phyloP scores from a whole-genome alignment of 1,284 basidiomycete species.

The Cutaneotrichosporon cutaneum region DNA sequence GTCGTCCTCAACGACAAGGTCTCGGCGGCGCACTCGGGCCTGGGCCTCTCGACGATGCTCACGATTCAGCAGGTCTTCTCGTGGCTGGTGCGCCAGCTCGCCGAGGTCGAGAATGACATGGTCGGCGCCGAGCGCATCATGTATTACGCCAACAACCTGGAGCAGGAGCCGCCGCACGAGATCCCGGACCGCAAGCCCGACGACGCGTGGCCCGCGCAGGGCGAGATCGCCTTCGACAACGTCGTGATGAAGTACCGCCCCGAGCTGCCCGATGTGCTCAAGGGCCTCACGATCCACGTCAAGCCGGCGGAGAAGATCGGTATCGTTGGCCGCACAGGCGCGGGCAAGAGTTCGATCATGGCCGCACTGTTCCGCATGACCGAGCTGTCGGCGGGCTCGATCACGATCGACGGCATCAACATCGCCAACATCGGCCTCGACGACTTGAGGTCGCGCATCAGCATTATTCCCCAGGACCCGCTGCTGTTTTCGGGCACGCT shows the following conservation, averaged over 20 bases:
- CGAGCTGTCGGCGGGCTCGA: conserved; percentile 53
- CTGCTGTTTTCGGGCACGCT: conserved; percentile 60
- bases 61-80: conserved; percentile 61
- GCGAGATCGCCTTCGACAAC: conserved; percentile 52
- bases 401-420: conserved; percentile 55
- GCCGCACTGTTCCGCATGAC: conserved; percentile 57
- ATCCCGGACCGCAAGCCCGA: conserved; percentile 62
- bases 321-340: conserved; percentile 56
- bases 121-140: conserved; percentile 79
- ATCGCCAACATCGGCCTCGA: conserved; percentile 57
- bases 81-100: conserved; percentile 78
- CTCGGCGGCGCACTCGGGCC: conserved; percentile 70
- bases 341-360: conserved; percentile 63
- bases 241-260: conserved; percentile 56
- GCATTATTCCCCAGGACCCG: conserved; percentile 84
- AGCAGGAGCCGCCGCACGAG: conserved; percentile 75
- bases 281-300: conserved; percentile 61
- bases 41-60: conserved; percentile 58
- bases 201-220: conserved; percentile 63
- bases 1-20: conserved; percentile 70
- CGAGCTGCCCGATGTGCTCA: conserved; percentile 57
- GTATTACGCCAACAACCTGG: conserved; percentile 67
- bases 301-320: conserved; percentile 58
- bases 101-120: conserved; percentile 89
- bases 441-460: conserved; percentile 55